Percentiles rank a stretch among this genome's conserved stretches.
phyloP scores from a whole-genome alignment of 352 stramenopile species.

The Phytopythium mirpurense region DNA sequence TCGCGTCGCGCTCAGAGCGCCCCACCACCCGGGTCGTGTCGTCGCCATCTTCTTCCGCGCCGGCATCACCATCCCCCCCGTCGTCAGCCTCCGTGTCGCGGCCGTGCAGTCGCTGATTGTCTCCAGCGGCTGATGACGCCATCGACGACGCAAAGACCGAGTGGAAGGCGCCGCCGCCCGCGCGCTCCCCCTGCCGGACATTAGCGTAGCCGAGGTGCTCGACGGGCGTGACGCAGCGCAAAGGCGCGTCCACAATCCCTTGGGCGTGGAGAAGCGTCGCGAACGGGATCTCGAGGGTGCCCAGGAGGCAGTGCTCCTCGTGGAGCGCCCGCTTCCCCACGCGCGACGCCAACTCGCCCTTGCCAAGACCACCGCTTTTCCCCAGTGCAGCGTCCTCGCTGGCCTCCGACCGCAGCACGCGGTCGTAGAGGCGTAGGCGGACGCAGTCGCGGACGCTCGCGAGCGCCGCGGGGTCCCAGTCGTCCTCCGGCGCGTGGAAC shows the following conservation, averaged over 20 bases:
- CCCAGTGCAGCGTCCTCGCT: conserved; percentile 23
- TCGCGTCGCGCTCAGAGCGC: conserved; percentile 48
- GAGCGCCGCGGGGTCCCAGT: conserved; percentile 77
- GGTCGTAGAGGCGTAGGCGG: conserved; percentile 87
- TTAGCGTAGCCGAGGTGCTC: conserved; percentile 86
- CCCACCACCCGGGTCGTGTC: conserved; percentile 26
- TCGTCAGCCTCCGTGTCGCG: conserved; percentile 31
- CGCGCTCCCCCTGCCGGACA: conserved; percentile 4
- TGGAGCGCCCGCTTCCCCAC: conserved; percentile 34
- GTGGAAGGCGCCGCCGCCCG: background rate
- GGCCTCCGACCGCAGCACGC: conserved; percentile 27
- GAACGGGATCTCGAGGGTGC: conserved; percentile 83
- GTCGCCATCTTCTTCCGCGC: conserved; percentile 26
- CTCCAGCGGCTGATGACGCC: background rate
- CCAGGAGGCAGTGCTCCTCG: conserved; percentile 82
- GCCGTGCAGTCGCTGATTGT: conserved; percentile 9
- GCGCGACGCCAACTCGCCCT: conserved; percentile 14
- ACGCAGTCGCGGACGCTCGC: conserved; percentile 72
- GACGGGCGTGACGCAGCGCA: conserved; percentile 78
- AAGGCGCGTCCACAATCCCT: conserved; percentile 67
- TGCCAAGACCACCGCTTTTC: conserved; percentile 18
- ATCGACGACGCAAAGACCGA: conserved; percentile 2
- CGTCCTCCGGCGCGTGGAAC: conserved; percentile 75
- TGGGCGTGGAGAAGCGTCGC: conserved; percentile 76
- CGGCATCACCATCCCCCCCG: conserved; percentile 18